phyloP scores from a whole-genome alignment of 108 stramenopile species.

The Cyclostephanos invisitatus region DNA sequence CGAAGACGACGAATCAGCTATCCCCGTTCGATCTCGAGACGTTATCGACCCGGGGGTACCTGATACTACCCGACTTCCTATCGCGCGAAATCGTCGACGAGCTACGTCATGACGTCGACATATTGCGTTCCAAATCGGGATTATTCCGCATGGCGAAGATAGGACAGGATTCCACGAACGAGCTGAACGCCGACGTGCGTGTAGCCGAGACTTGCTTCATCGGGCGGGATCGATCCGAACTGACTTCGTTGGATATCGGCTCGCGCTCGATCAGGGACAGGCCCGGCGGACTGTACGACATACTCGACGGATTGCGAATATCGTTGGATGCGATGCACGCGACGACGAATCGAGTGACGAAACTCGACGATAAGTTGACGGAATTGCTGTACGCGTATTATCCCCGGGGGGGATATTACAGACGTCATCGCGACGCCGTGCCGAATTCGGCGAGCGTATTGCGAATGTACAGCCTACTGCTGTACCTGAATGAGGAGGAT shows the following conservation, averaged over 20 bases:
- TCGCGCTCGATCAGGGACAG: slow-evolving; percentile 35
- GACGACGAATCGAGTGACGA: too few species aligned
- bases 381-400: slow-evolving; percentile 81
- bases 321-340: slow-evolving; percentile 13
- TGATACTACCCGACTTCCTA: slow-evolving; percentile 63
- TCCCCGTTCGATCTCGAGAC: slow-evolving; percentile 20
- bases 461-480: slow-evolving; percentile 63
- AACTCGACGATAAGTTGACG: slow-evolving; percentile 46
- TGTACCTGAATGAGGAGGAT: slow-evolving; percentile 65
- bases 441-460: slow-evolving; percentile 64
- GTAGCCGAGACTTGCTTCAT: slow-evolving; percentile 78
- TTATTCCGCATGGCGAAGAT: slow-evolving; percentile 70
- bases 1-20: neutral
- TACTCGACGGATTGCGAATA: slow-evolving; percentile 54
- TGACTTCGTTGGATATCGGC: slow-evolving; percentile 18
- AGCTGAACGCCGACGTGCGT: slow-evolving; percentile 61
- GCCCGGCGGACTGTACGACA: slow-evolving; percentile 45
- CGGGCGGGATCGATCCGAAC: slow-evolving; percentile 42
- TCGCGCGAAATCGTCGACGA: slow-evolving; percentile 50
- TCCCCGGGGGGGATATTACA: slow-evolving; percentile 76
- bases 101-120: slow-evolving; percentile 56
- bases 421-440: slow-evolving; percentile 75
- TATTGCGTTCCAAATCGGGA: slow-evolving; percentile 39
- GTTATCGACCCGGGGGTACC: slow-evolving; percentile 55
- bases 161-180: slow-evolving; percentile 69